These are phyloP conservation scores for Podospora pseudoanserina DNA, from an alignment of 495 filamentous ascomycete genomes.

Conservation along the genomic window DNA sequence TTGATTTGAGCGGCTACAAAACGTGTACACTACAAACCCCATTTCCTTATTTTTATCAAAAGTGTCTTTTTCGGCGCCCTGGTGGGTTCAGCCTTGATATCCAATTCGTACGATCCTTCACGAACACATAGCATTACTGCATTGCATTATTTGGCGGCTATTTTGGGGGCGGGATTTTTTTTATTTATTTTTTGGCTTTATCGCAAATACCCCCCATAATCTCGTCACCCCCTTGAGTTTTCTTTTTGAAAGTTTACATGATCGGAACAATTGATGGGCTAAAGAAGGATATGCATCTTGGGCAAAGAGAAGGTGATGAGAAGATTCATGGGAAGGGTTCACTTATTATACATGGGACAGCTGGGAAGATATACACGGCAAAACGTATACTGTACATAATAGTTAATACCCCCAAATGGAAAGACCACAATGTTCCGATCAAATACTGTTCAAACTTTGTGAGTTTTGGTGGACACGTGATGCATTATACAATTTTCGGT, in stretches of 20 bases:
- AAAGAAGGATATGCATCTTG: background rate
- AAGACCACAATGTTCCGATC: conserved; percentile 7
- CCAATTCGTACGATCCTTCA: conserved; percentile 13
- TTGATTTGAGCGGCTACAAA: background rate
- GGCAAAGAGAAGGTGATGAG: background rate
- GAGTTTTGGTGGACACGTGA: no score
- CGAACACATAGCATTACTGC: conserved; percentile 17
- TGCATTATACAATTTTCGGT: no score
- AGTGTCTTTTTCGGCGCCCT: background rate
- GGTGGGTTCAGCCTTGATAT: background rate
- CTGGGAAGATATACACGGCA: conserved; percentile 3
- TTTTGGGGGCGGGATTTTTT: conserved; percentile 1
- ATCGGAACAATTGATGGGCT: background rate
- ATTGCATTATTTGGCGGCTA: conserved; percentile 6
- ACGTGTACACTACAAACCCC: background rate
- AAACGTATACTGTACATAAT: conserved; percentile 18
- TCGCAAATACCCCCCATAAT: background rate
- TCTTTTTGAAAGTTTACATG: conserved; percentile 1
- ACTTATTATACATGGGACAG: background rate
- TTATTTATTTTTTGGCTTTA: background rate
- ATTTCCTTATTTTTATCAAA: conserved; percentile 12
- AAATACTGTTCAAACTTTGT: background rate
- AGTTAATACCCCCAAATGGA: conserved; percentile 20
- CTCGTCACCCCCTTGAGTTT: background rate
- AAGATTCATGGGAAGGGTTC: background rate